A percentile compares a stretch with the other conserved stretches of the same genome.
Evolutionary conservation across 805 yeast genomes (phyloP).

Genomic region (Candida fluviatilis): DNA sequence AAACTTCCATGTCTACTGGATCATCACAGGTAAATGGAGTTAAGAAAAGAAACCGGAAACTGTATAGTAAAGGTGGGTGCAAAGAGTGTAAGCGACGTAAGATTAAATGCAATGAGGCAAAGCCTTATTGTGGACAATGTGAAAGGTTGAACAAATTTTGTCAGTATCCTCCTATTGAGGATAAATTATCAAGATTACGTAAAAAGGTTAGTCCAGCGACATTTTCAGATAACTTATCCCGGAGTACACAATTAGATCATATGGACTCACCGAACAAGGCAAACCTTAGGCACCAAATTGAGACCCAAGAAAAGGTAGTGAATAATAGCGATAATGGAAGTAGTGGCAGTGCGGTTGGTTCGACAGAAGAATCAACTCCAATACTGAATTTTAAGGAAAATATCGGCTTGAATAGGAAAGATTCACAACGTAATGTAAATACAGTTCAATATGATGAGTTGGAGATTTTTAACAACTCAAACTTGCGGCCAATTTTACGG

Average conservation of each 20-base stretch:
- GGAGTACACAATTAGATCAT: too few relatives aligned
- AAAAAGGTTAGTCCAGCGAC: constrained; percentile 1
- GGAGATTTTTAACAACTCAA: too few relatives aligned
- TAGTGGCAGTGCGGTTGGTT: constrained; percentile 4
- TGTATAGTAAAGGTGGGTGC: constrained; percentile 35
- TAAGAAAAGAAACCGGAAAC: constrained; percentile 1
- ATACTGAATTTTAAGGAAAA: background rate
- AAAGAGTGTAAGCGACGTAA: constrained; percentile 40
- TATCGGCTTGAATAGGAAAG: background rate
- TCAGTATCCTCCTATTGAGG: constrained; percentile 8
- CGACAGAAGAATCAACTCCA: constrained; percentile 1
- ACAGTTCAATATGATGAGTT: too few relatives aligned
- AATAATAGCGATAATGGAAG: constrained; percentile 4
- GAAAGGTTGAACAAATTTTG: constrained; percentile 20
- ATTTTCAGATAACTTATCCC: background rate
- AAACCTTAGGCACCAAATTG: too few relatives aligned
- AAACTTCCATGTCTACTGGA: background rate
- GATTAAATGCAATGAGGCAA: constrained; percentile 37
- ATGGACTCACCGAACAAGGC: too few relatives aligned
- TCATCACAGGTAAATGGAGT: background rate
- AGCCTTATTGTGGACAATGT: constrained; percentile 33
- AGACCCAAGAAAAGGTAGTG: background rate
- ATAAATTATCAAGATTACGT: constrained; percentile 6
- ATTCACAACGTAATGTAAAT: background rate
- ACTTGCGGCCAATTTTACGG: too few relatives aligned